phyloP scores from a whole-genome alignment of 2,329 filamentous ascomycete species.

The Pezicula neosporulosa region DNA sequence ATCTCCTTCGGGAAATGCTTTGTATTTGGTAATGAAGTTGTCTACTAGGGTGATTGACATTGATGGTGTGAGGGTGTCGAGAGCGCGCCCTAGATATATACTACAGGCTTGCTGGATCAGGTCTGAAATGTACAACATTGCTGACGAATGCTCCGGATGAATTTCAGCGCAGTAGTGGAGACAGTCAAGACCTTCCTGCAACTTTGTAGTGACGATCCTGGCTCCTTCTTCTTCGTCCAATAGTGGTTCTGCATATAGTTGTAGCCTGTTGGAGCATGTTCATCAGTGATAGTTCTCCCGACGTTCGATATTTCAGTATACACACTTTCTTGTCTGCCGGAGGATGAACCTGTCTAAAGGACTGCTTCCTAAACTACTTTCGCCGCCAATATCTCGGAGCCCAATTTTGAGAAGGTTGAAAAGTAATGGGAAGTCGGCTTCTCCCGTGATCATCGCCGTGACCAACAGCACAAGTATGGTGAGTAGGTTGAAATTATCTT shows the following conservation, averaged over 20 bases:
- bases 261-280: neutral
- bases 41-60: neutral
- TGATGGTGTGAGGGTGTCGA: neutral
- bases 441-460: neutral
- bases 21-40: neutral
- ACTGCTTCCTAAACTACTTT: neutral
- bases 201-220: neutral
- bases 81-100: neutral
- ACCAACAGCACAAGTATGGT: neutral
- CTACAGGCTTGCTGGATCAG: neutral
- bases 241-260: neutral
- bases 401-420: neutral
- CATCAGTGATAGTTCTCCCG: neutral
- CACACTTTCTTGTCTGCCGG: neutral
- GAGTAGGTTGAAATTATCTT: neutral
- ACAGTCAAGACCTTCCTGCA: neutral
- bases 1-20: neutral
- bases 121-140: neutral
- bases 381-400: neutral
- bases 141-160: neutral
- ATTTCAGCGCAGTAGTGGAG: neutral
- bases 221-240: neutral
- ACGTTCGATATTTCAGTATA: neutral
- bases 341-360: neutral
- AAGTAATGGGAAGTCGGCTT: neutral